phyloP scores from a whole-genome alignment of 179 eudicot species.

The Beta macrorhiza region DNA sequence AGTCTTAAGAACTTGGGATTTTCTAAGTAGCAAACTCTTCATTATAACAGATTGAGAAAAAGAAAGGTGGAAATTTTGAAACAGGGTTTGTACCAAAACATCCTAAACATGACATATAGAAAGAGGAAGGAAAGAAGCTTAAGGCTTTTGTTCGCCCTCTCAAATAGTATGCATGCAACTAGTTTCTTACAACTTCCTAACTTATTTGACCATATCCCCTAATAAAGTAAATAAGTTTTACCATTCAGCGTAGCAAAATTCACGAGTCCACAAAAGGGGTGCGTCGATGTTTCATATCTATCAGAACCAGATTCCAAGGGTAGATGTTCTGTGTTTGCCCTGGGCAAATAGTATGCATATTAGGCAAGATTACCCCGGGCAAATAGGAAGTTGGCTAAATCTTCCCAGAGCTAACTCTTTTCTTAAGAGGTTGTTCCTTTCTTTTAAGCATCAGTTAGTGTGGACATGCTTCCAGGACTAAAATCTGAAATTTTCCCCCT shows the following conservation, averaged over 20 bases:
- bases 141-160: no score
- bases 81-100: no score
- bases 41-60: not conserved
- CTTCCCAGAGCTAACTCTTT: not conserved
- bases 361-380: no score
- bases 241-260: not conserved
- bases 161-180: no score
- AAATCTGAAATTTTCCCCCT: conserved; percentile 2
- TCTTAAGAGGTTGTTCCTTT: not conserved
- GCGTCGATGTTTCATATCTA: not conserved
- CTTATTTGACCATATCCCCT: not conserved
- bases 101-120: no score
- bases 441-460: not conserved
- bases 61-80: not conserved
- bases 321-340: not conserved
- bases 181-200: not conserved
- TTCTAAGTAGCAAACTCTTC: not conserved
- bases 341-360: no score
- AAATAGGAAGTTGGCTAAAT: not conserved
- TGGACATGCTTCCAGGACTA: conserved; percentile 11
- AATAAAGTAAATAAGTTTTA: not conserved
- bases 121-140: no score
- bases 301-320: not conserved
- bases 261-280: not conserved
- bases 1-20: not conserved